Evolutionary conservation across 495 filamentous ascomycete species (phyloP).

Genomic region (Podospora didyma): DNA sequence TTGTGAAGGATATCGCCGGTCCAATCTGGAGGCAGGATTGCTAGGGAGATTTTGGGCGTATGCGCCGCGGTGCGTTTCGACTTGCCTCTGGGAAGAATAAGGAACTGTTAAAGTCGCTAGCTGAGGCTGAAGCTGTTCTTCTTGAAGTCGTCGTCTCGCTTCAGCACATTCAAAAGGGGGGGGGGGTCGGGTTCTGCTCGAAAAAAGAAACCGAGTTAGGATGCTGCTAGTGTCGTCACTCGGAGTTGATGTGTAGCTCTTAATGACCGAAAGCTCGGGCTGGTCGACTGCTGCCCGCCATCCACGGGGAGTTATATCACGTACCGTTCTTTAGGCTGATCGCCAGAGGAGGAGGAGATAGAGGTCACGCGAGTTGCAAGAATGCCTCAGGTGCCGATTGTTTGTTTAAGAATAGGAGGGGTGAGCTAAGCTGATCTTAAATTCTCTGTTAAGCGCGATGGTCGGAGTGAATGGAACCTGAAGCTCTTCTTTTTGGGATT

Average conservation of each 20-base stretch:
- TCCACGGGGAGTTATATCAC: no score
- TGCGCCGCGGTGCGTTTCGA: not conserved
- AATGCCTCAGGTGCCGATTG: no score
- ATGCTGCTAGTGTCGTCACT: not conserved
- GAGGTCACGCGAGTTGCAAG: no score
- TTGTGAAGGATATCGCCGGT: conserved; percentile 3
- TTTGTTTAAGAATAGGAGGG: no score
- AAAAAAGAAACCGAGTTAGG: not conserved
- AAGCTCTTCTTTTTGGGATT: no score
- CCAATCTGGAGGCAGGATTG: not conserved
- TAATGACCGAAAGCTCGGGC: not conserved
- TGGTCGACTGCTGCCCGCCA: no score
- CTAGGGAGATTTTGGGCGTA: not conserved
- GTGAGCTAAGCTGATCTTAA: no score
- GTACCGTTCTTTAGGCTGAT: no score
- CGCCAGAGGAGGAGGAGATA: no score
- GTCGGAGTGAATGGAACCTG: no score
- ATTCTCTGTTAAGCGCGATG: no score
- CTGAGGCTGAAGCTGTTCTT: not conserved
- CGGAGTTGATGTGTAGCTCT: not conserved
- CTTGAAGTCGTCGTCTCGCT: not conserved
- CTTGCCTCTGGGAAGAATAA: not conserved
- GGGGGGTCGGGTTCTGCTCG: not conserved
- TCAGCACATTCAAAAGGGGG: not conserved
- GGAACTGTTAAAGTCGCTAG: not conserved